Percentiles rank a stretch among this genome's conserved stretches.
Conservation (phyloP, 2,329 filamentous ascomycete species). For the Magnaporthiopsis poae region DNA sequence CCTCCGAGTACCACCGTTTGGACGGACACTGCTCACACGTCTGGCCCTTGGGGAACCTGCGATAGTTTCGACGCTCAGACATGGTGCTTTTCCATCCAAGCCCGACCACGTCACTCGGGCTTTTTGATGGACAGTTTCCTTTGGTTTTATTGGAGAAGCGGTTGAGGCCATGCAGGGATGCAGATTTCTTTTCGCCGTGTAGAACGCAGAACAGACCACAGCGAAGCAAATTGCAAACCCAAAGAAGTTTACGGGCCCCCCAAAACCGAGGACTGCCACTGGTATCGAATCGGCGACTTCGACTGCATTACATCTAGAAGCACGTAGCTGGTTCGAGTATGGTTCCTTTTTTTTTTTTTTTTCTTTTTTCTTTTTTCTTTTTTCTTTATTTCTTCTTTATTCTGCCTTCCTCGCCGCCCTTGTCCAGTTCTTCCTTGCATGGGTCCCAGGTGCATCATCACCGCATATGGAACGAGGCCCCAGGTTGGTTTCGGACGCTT, state of each 20-base stretch:
- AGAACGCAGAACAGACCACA: neutral
- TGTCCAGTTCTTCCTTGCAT: too few relatives aligned
- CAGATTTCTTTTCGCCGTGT: neutral
- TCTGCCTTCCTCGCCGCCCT: too few relatives aligned
- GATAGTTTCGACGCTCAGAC: conserved; percentile 21
- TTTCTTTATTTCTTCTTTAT: too few relatives aligned
- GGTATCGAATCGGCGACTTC: too few relatives aligned
- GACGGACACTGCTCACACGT: conserved; percentile 59
- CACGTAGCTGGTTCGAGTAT: too few relatives aligned
- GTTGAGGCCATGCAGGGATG: neutral
- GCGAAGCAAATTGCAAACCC: neutral
- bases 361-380: too few relatives aligned
- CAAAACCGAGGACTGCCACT: neutral
- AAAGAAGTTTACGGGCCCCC: neutral
- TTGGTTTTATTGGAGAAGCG: neutral
- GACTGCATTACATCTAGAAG: too few relatives aligned
- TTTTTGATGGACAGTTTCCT: neutral
- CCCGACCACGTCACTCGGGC: too few relatives aligned
- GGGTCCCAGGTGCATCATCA: neutral
- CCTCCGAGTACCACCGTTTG: conserved; percentile 60
- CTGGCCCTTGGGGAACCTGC: conserved; percentile 43
- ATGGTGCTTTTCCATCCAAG: conserved; percentile 20
- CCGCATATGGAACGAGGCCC: neutral
- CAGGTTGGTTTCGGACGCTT: neutral
- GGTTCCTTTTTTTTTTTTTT: too few relatives aligned